Evolutionary conservation across 495 filamentous ascomycete species (phyloP).

Genomic region (Penicillium ochrochloron): DNA sequence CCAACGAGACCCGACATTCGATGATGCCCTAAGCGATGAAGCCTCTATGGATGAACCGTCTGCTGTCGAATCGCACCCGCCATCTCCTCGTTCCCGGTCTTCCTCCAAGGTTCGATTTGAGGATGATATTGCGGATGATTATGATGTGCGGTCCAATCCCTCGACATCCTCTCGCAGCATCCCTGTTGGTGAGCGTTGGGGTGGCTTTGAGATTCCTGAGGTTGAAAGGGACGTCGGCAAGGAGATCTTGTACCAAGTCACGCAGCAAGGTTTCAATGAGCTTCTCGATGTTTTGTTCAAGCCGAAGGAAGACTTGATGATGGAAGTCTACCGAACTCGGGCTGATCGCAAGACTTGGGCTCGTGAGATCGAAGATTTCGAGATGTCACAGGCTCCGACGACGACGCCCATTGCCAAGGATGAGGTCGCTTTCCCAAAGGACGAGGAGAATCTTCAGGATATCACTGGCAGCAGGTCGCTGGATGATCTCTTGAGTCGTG

Average conservation of each 20-base stretch:
- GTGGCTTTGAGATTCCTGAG: slow-evolving; percentile 79
- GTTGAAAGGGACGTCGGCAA: slow-evolving; percentile 81
- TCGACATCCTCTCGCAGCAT: slow-evolving; percentile 81
- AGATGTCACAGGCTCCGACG: slow-evolving; percentile 35
- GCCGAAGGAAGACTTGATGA: slow-evolving; percentile 74
- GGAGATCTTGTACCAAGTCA: slow-evolving; percentile 88
- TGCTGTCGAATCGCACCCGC: slow-evolving; percentile 50
- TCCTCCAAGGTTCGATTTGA: slow-evolving; percentile 85
- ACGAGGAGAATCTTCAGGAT: slow-evolving; percentile 35
- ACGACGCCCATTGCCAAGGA: slow-evolving; percentile 18
- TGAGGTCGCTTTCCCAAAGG: neutral
- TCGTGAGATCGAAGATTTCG: slow-evolving; percentile 51
- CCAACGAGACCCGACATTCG: slow-evolving; percentile 64
- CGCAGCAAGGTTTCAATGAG: slow-evolving; percentile 90
- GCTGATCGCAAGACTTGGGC: slow-evolving; percentile 62
- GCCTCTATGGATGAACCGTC: slow-evolving; percentile 41
- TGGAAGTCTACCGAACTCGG: slow-evolving; percentile 68
- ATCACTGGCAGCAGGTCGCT: slow-evolving; percentile 39
- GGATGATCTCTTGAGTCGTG: slow-evolving; percentile 51
- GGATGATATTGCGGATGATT: slow-evolving; percentile 69
- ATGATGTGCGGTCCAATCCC: slow-evolving; percentile 74
- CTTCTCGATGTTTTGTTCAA: slow-evolving; percentile 85
- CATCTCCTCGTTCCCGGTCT: slow-evolving; percentile 73
- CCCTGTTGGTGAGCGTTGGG: slow-evolving; percentile 77
- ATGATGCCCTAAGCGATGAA: slow-evolving; percentile 40